Percentiles rank a stretch among this genome's conserved stretches.
Evolutionary conservation across 192 early-diverging fungal species (phyloP).

Genomic region (Coemansia sp.): DNA sequence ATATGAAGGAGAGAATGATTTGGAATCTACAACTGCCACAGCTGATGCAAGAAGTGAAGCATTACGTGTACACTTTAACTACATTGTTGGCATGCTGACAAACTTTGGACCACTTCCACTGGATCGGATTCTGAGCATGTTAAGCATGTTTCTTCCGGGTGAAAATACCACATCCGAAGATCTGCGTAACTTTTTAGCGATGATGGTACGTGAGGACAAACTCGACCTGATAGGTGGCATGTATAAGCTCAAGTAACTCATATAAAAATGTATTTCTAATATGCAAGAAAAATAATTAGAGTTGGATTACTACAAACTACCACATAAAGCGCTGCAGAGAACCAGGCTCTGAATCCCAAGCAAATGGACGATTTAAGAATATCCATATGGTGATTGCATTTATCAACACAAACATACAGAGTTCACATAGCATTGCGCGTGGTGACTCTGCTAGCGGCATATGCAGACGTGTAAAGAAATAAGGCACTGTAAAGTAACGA

Average conservation of each 20-base stretch:
- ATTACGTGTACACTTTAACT: constrained; percentile 55
- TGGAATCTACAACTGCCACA: neutral
- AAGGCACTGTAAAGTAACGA: constrained; percentile 92
- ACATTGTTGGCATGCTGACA: constrained; percentile 58
- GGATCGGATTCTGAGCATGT: constrained; percentile 57
- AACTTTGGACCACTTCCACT: constrained; percentile 59
- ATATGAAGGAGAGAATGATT: constrained; percentile 5
- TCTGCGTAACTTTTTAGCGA: constrained; percentile 43
- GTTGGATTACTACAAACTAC: constrained; percentile 47
- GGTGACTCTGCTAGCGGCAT: constrained; percentile 36
- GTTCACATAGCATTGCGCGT: constrained; percentile 30
- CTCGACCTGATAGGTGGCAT: constrained; percentile 50
- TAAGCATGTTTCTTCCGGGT: constrained; percentile 55
- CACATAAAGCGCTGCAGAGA: constrained; percentile 89
- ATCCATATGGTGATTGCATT: constrained; percentile 71
- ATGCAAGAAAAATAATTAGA: neutral
- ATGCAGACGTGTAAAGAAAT: constrained; percentile 69
- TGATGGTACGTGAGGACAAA: constrained; percentile 55
- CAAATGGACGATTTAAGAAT: constrained; percentile 76
- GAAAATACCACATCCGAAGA: constrained; percentile 41
- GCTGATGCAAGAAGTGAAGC: constrained; percentile 30
- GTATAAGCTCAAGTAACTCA: constrained; percentile 38
- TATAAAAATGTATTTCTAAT: neutral
- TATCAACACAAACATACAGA: constrained; percentile 57
- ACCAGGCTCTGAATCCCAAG: constrained; percentile 69